Conservation (phyloP, 495 filamentous ascomycete genomes). For the Penicillium mononematosum region DNA sequence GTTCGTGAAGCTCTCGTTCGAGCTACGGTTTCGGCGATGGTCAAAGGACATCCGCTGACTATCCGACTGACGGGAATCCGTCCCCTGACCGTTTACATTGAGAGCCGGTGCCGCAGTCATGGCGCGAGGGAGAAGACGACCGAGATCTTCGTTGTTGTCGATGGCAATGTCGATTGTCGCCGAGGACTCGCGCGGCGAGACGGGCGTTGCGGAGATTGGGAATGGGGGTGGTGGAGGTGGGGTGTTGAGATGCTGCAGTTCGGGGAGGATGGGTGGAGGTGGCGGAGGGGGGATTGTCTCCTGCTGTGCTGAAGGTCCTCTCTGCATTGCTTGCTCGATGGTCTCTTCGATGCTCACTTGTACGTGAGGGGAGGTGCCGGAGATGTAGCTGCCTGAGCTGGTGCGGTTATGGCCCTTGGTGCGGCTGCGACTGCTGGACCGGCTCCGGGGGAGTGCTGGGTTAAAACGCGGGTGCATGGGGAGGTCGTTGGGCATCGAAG, state of each 20-base stretch:
- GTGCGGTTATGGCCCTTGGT: conserved; percentile 41
- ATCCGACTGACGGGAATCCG: conserved; percentile 17
- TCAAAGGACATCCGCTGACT: conserved; percentile 48
- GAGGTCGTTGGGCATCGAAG: conserved; percentile 44
- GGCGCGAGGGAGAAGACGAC: conserved; percentile 37
- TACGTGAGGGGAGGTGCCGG: conserved; percentile 34
- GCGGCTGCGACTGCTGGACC: conserved; percentile 41
- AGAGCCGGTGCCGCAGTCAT: conserved; percentile 42
- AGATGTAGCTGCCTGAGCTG: conserved; percentile 29
- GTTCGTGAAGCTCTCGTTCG: conserved; percentile 62
- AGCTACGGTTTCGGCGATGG: conserved; percentile 66
- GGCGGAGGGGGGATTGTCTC: conserved; percentile 65
- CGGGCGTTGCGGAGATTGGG: conserved; percentile 21
- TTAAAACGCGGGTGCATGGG: conserved; percentile 59
- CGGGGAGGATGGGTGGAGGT: conserved; percentile 67
- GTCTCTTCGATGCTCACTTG: conserved; percentile 66
- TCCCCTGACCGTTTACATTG: conserved; percentile 19
- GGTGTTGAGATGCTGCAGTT: conserved; percentile 80
- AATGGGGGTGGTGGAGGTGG: conserved; percentile 59
- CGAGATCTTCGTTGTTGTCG: conserved; percentile 56
- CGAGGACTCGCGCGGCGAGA: conserved; percentile 45
- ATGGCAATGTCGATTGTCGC: conserved; percentile 75
- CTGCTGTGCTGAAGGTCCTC: conserved; percentile 33
- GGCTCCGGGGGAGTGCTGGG: conserved; percentile 51
- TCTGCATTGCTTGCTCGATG: conserved; percentile 48